These are phyloP conservation scores for Sambucus nigra DNA, from an alignment of 129 eudicot genomes.

Conservation along the genomic window DNA sequence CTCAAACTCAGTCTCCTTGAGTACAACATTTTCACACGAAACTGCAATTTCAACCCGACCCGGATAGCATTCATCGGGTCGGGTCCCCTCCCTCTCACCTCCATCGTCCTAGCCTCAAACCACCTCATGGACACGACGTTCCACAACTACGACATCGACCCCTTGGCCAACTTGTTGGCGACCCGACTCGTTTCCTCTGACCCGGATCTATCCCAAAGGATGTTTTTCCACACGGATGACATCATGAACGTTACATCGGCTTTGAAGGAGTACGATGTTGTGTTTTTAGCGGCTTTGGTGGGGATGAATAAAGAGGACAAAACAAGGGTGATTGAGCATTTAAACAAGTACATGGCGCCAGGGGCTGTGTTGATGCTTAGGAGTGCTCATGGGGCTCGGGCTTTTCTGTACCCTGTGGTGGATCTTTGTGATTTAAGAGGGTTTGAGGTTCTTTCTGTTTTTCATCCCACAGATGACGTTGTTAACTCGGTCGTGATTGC, in stretches of 20 bases:
- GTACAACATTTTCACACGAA: conserved; percentile 40
- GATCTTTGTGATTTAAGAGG: conserved; percentile 65
- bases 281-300: conserved; percentile 83
- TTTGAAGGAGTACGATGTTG: conserved; percentile 54
- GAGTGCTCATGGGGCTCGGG: conserved; percentile 93
- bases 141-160: conserved; percentile 81
- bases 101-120: conserved; percentile 54
- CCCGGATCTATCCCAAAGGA: conserved; percentile 50
- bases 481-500: conserved; percentile 77
- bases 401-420: conserved; percentile 79
- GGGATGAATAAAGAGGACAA: conserved; percentile 75
- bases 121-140: conserved; percentile 49
- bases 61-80: conserved; percentile 81
- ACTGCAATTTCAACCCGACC: conserved; percentile 19
- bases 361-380: conserved; percentile 69
- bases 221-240: conserved; percentile 53
- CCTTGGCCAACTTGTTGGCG: conserved; percentile 62
- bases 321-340: conserved; percentile 43
- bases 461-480: conserved; percentile 84
- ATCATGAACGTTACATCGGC: conserved; percentile 47
- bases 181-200: conserved; percentile 37
- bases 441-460: conserved; percentile 73
- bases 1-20: conserved; percentile 64
- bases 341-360: conserved; percentile 62
- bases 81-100: conserved; percentile 88